phyloP scores from a whole-genome alignment of 2,329 filamentous ascomycete genomes.

The Aspergillus persii region DNA sequence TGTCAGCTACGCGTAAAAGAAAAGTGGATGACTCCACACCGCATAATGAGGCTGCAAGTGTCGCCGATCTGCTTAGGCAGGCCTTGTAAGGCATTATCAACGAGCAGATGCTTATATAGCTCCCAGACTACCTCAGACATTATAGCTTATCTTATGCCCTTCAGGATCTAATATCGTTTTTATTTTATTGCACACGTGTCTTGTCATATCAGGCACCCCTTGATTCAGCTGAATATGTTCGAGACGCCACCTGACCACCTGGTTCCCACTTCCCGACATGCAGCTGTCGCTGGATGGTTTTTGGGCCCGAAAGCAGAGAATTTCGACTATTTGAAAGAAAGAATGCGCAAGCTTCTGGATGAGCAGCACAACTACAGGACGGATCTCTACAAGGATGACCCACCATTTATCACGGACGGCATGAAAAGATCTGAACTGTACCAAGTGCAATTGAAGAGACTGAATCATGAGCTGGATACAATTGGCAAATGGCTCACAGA shows the following conservation, averaged over 20 bases:
- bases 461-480: neutral
- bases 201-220: neutral
- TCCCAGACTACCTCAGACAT: neutral
- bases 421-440: neutral
- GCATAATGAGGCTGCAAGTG: neutral
- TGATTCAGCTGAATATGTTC: neutral
- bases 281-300: neutral
- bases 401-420: neutral
- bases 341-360: neutral
- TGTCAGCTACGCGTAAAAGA: neutral
- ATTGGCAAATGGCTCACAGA: neutral
- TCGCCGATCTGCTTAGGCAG: neutral
- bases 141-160: neutral
- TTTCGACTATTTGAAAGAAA: neutral
- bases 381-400: neutral
- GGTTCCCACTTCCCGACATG: neutral
- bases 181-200: neutral
- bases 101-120: neutral
- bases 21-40: neutral
- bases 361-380: neutral
- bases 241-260: neutral
- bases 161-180: neutral
- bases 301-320: neutral
- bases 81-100: neutral
- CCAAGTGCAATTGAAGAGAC: neutral